Base-by-base conservation (phyloP, 2,329 filamentous ascomycete genomes). In the Diaporthe destruens region DNA sequence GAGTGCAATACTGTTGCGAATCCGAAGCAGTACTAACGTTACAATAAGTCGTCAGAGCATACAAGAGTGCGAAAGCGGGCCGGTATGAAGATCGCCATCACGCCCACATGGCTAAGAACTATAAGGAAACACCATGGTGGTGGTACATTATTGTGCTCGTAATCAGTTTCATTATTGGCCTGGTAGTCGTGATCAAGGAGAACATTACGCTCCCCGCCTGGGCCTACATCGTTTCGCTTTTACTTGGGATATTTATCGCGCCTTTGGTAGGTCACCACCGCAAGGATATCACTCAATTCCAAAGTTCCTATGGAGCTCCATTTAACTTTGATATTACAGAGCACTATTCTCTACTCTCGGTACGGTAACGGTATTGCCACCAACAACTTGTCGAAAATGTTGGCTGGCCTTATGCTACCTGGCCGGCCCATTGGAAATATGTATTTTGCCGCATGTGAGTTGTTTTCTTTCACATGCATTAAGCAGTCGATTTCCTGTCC, bases 311-410 rank as follows among this genome's bases (percentile, higher is more conserved):
- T 32, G 3, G 8, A 34, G 25, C 49, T 12, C 2, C 2, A 2
- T 7, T 67, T 77, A 5, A 79, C 49, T 3, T 8, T 16, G 0
- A 3, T 32, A 2, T 1, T 68, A 5, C 23, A 87, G 85, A 89
- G 87, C 74, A 85, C 82, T 0, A 76, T 90, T 2, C 81, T 89
- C 0, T 88, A 85, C 71, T 85, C 86, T 2, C 82, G 86, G 0
- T 89, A 82, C 53, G 88, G 88, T 12, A 89, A 87, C 57, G 88
- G 88, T 16, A 89, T 90, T 44, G 86, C 87, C 9, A 90, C 87
- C 2, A 89, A 89, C 76, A 88, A 89, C 71, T 72, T 90, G 51
- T 89, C 87, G 25, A 89, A 89, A 75, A 87, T 89, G 87, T 72
- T 89, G 61, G 87, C 84, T 0, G 87, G 87, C 66, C 80, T 88